phyloP scores from a whole-genome alignment of 352 stramenopile genomes.

The Elongisporangium senticosum region DNA sequence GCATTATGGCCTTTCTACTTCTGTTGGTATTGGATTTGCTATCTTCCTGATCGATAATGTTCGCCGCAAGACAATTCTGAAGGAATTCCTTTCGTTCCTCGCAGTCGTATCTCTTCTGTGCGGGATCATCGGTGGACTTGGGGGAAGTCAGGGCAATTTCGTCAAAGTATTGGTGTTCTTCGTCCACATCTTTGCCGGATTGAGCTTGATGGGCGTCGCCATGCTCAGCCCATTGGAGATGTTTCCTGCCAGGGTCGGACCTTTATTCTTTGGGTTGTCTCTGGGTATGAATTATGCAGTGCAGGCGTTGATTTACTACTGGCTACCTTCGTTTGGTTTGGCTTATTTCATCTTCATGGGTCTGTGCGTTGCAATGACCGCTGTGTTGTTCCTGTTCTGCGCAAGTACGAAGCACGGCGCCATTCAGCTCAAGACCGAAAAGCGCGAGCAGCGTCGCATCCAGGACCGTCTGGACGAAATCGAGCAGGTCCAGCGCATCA shows the following conservation, averaged over 20 bases:
- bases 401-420: slow-evolving; percentile 76
- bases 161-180: slow-evolving; percentile 51
- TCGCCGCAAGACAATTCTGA: slow-evolving; percentile 86
- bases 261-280: slow-evolving; percentile 64
- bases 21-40: slow-evolving; percentile 55
- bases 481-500: slow-evolving; percentile 20
- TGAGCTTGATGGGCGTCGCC: slow-evolving; percentile 70
- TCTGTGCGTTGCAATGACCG: slow-evolving; percentile 37
- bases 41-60: slow-evolving; percentile 82
- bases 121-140: slow-evolving; percentile 40
- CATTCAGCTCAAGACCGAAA: slow-evolving; percentile 84
- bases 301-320: slow-evolving; percentile 49
- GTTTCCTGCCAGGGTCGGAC: slow-evolving; percentile 58
- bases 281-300: slow-evolving; percentile 60
- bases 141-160: slow-evolving; percentile 23
- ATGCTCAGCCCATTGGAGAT: slow-evolving; percentile 78
- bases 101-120: slow-evolving; percentile 53
- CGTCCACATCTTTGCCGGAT: slow-evolving; percentile 53
- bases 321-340: slow-evolving; percentile 54
- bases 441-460: slow-evolving; percentile 52
- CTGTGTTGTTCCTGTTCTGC: slow-evolving; percentile 68
- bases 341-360: slow-evolving; percentile 49
- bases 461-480: slow-evolving; percentile 9
- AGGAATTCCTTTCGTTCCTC: slow-evolving; percentile 80
- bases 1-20: slow-evolving; percentile 41